Evolutionary conservation across 345 rosid genomes (phyloP), one percentile per base, ranked within the genome.

Genomic region (Eucalyptus urophylla): DNA sequence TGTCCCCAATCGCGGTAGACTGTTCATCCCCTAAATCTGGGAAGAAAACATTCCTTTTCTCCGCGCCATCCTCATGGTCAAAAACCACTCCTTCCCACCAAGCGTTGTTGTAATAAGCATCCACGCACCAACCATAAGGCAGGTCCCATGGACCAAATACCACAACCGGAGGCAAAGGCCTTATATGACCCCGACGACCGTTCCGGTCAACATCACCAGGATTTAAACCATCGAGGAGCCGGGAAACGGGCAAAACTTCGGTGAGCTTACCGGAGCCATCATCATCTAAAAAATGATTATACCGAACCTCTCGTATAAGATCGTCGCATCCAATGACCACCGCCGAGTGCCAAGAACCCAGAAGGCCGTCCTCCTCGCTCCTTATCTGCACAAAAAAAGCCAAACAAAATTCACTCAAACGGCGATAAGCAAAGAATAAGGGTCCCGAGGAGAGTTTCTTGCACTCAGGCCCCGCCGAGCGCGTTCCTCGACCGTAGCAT

Each of bases 61-160:
- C 92, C 4, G 92, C 89, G 87, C 92, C 95, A 88, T 90, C 91
- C 37, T 88, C 90, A 56, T 90, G 88, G 80, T 97, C 97, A 45
- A 95, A 95, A 87, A 96, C 29, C 44, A 97, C 98, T 88, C 98
- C 99, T 92, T 97, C 99, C 99, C 98, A 95, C 98, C 98, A 96
- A 83, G 94, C 93, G 8, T 94, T 97, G 27, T 67, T 62, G 90
- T 89, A 83, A 80, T 31, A 89, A 3, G 92, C 96, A 90, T 97
- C 99, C 54, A 97, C 97, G 54, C 98, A 95, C 88, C 92, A 87
- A 9, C 98, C 99, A 49, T 94, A 95, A 44, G 14, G 60, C 83
- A 95, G 95, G 47, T 31, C 69, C 86, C 86, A 47, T 49, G 86
- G 44, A 33, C 56, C 87, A 87, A 92, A 80, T 86, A 91, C 88